Percentiles rank a stretch among this genome's conserved stretches.
Evolutionary conservation across 2,329 filamentous ascomycete species (phyloP).

Genomic region (Delphinella strobiligena): DNA sequence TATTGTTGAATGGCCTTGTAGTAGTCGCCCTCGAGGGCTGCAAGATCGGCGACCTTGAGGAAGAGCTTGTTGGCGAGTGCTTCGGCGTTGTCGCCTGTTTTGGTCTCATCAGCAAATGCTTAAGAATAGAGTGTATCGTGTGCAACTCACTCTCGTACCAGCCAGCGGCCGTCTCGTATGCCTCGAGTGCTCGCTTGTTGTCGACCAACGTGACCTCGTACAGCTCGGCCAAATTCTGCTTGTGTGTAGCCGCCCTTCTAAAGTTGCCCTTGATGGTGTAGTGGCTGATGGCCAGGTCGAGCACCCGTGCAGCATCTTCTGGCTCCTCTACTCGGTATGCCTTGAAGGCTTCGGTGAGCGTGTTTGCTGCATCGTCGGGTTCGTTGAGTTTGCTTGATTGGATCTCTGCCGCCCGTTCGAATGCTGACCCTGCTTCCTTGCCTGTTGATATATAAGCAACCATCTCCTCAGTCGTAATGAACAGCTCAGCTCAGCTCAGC

Average conservation of each 20-base stretch:
- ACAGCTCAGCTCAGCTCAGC: not conserved
- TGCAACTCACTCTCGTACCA: conserved; percentile 83
- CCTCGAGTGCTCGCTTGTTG: conserved; percentile 63
- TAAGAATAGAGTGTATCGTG: too few species aligned
- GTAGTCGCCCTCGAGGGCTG: conserved; percentile 73
- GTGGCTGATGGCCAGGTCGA: conserved; percentile 69
- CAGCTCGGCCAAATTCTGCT: conserved; percentile 78
- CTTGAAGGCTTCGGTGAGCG: conserved; percentile 84
- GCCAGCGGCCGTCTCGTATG: conserved; percentile 72
- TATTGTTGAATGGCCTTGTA: conserved; percentile 70
- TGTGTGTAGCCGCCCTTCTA: conserved; percentile 76
- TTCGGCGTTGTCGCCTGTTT: not conserved
- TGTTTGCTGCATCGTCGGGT: conserved; percentile 83
- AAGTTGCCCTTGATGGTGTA: conserved; percentile 88
- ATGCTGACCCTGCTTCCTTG: conserved; percentile 74
- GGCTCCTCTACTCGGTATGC: conserved; percentile 80
- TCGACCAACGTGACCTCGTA: conserved; percentile 75
- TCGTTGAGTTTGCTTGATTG: conserved; percentile 75
- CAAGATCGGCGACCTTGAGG: conserved; percentile 82
- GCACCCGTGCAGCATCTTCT: conserved; percentile 66
- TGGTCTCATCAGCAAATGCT: too few species aligned
- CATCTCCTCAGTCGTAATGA: not conserved
- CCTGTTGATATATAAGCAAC: conserved; percentile 34
- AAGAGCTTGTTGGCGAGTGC: conserved; percentile 78
- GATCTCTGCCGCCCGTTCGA: conserved; percentile 72